A percentile compares a stretch with the other conserved stretches of the same genome.
These are phyloP conservation scores for Pyrus bretschneideri DNA, from an alignment of 306 rosid genomes.

Conservation along the genomic window DNA sequence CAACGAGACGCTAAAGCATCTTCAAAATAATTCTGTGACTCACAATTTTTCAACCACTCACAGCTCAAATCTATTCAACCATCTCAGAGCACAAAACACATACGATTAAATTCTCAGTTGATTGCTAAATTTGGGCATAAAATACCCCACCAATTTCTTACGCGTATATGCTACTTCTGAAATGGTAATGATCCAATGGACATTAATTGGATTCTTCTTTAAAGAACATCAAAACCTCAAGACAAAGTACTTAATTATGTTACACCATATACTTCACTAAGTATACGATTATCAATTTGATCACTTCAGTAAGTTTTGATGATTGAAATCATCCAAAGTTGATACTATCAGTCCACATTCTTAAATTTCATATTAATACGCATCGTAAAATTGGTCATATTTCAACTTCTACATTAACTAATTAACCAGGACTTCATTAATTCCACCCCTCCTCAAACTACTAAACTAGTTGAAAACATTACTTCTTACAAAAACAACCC, in stretches of 20 bases:
- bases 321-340: neutral
- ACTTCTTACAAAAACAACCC: too few species aligned
- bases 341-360: neutral
- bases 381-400: neutral
- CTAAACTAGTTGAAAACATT: neutral
- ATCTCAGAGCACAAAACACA: neutral
- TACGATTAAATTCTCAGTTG: neutral
- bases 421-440: neutral
- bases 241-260: neutral
- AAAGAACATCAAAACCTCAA: neutral
- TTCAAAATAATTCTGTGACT: neutral
- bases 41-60: neutral
- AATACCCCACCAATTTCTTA: neutral
- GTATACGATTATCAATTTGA: neutral
- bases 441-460: neutral
- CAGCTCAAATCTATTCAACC: neutral
- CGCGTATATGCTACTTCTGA: neutral
- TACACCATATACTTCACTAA: neutral
- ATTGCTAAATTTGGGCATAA: neutral
- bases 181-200: neutral
- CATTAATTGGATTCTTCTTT: neutral
- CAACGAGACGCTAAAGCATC: neutral
- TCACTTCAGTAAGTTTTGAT: neutral
- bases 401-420: neutral
- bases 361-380: neutral